Evolutionary conservation across 805 yeast genomes (phyloP).

Genomic region (Starmerella apis): DNA sequence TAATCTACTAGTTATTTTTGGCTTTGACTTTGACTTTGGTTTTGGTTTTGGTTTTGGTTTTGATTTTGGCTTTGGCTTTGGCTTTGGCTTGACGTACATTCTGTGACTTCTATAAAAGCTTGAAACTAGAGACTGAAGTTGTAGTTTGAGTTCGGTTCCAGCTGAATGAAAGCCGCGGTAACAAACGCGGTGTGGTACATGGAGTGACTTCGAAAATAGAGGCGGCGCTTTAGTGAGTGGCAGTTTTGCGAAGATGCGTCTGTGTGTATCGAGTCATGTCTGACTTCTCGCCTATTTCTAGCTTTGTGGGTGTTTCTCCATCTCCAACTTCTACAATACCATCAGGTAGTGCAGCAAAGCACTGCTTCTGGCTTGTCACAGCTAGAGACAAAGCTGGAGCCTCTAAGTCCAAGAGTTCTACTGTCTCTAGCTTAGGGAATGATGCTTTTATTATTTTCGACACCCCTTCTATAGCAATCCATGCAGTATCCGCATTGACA

Average conservation of each 20-base stretch:
- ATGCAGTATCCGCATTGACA: constrained; percentile 4
- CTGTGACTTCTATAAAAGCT: too few species aligned
- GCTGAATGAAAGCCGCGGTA: too few species aligned
- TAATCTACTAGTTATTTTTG: too few species aligned
- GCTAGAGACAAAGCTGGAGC: constrained; percentile 15
- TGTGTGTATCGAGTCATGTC: constrained; percentile 8
- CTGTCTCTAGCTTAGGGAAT: constrained; percentile 11
- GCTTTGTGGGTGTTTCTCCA: background rate
- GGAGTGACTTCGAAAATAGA: too few species aligned
- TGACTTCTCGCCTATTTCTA: background rate
- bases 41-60: too few species aligned
- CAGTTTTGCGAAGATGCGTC: constrained; percentile 12
- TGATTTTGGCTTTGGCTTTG: too few species aligned
- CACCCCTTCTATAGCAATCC: constrained; percentile 18
- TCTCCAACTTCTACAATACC: background rate
- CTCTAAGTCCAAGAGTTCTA: constrained; percentile 6
- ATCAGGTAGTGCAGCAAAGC: constrained; percentile 7
- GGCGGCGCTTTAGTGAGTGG: background rate
- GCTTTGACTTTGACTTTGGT: too few species aligned
- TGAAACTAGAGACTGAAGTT: too few species aligned
- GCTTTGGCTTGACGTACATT: too few species aligned
- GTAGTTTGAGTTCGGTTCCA: too few species aligned
- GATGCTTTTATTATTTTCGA: constrained; percentile 11
- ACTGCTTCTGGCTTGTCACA: constrained; percentile 4
- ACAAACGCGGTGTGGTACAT: too few species aligned